phyloP scores from a whole-genome alignment of 2,329 filamentous ascomycete species.

The Xylaria sp. region DNA sequence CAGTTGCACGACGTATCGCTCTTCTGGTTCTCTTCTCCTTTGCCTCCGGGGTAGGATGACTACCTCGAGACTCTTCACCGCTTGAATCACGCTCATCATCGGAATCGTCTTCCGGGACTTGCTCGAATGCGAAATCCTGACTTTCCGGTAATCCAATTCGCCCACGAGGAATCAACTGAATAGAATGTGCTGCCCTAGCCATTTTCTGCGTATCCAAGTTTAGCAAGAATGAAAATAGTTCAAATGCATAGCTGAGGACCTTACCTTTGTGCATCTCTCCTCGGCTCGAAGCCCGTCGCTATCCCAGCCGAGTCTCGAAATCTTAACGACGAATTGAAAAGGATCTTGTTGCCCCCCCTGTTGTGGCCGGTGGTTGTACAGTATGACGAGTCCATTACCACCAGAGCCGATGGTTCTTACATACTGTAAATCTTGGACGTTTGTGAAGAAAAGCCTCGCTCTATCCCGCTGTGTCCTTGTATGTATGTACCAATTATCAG shows the following conservation, averaged over 20 bases:
- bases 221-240: not conserved
- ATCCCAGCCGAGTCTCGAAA: not conserved
- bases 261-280: slow-evolving; percentile 5
- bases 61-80: slow-evolving; percentile 33
- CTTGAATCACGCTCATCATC: slow-evolving; percentile 29
- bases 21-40: not conserved
- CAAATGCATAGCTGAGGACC: not conserved
- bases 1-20: not conserved
- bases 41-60: not conserved
- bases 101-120: slow-evolving; percentile 13
- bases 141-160: slow-evolving; percentile 10
- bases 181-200: slow-evolving; percentile 37
- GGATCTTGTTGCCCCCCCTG: not conserved
- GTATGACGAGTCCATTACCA: slow-evolving; percentile 20
- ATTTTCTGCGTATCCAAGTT: slow-evolving; percentile 30
- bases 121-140: not conserved
- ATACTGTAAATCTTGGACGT: not conserved
- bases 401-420: slow-evolving; percentile 11
- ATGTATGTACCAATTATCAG: not conserved
- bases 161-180: slow-evolving; percentile 33
- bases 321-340: slow-evolving; percentile 24
- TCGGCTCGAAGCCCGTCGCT: not conserved
- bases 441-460: not conserved
- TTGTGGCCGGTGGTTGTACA: not conserved
- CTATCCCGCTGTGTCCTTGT: not conserved